A percentile compares a stretch with the other conserved stretches of the same genome.
Evolutionary conservation across 176 grass and related monocot genomes (phyloP).

Genomic region (Neostapfia colusana): DNA sequence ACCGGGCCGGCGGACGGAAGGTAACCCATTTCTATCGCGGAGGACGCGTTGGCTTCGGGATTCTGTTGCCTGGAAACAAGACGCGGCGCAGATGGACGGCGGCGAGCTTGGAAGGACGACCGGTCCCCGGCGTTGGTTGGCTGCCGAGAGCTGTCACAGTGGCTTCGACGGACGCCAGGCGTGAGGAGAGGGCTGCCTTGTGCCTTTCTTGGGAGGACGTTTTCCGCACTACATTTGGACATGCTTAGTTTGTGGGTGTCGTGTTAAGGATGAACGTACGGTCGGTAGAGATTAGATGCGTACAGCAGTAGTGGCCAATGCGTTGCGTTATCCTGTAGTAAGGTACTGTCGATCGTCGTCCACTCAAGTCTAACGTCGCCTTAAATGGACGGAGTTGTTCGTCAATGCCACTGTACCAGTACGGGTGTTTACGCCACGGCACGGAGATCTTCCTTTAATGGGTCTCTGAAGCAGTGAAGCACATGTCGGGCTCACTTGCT

Average conservation of each 20-base stretch:
- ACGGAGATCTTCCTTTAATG: conserved; percentile 4
- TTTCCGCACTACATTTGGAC: not conserved
- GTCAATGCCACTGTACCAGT: not conserved
- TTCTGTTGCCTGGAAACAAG: not conserved
- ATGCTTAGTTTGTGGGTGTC: not conserved
- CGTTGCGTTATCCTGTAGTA: not conserved
- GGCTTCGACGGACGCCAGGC: not conserved
- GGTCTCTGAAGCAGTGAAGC: not conserved
- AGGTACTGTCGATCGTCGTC: conserved; percentile 10
- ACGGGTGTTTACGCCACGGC: not conserved
- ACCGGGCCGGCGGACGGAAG: conserved; percentile 15
- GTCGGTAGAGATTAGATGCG: not conserved
- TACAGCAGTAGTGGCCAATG: not conserved
- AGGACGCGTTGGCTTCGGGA: not conserved
- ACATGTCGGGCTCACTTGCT: not conserved
- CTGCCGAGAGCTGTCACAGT: not conserved
- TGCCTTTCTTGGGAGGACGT: not conserved
- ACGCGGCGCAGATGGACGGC: conserved; percentile 3
- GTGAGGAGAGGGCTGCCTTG: not conserved
- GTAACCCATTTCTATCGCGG: conserved; percentile 35
- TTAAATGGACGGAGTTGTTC: conserved; percentile 4
- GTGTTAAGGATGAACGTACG: not conserved
- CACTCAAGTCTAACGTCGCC: conserved; percentile 16
- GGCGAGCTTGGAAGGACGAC: not conserved
- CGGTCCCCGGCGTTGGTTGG: conserved; percentile 5